Conservation (phyloP, 2,329 filamentous ascomycete genomes). For the Beauveria asiatica region DNA sequence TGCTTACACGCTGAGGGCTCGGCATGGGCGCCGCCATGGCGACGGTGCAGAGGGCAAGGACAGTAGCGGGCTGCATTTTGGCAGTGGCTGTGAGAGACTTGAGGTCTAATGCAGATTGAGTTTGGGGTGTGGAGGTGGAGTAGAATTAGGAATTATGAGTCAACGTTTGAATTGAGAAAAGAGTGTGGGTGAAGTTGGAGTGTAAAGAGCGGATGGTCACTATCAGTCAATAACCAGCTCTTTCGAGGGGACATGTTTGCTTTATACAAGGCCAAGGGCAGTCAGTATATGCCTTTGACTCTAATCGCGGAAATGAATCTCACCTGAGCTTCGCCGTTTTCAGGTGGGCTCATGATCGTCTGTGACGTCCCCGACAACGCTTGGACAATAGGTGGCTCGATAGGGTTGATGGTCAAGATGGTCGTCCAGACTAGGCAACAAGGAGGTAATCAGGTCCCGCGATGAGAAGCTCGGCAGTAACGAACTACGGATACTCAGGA, state of each 20-base stretch:
- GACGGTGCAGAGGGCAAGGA: not conserved
- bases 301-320: not conserved
- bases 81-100: too few relatives aligned
- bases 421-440: not conserved
- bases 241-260: not conserved
- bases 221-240: not conserved
- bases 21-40: not conserved
- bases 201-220: not conserved
- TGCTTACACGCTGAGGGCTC: not conserved
- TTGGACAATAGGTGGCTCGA: not conserved
- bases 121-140: too few relatives aligned
- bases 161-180: not conserved
- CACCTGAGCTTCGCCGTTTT: not conserved
- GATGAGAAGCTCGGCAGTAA: too few relatives aligned
- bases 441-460: too few relatives aligned
- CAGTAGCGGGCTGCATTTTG: not conserved
- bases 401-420: not conserved
- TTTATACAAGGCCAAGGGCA: not conserved
- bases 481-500: too few relatives aligned
- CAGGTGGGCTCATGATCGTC: not conserved
- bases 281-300: too few relatives aligned
- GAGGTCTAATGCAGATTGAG: too few relatives aligned
- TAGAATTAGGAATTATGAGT: not conserved
- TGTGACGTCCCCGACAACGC: not conserved
- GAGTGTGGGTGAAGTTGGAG: not conserved